A percentile compares a stretch with the other conserved stretches of the same genome.
phyloP scores from a whole-genome alignment of 208 protist genomes.

The Leishmania mexicana region DNA sequence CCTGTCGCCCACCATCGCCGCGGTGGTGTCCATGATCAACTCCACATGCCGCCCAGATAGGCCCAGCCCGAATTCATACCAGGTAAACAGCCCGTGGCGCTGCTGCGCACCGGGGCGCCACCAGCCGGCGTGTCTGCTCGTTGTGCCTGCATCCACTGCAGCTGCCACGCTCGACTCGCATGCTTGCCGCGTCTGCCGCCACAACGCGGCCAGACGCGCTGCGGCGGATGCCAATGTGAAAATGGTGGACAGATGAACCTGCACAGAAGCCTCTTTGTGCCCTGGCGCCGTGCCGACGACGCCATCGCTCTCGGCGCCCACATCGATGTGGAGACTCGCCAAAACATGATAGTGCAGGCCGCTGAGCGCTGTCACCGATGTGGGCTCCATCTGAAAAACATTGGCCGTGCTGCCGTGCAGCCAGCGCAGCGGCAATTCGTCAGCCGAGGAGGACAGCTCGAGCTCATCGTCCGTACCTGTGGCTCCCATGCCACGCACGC shows the following conservation, averaged over 20 bases:
- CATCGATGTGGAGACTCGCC: conserved; percentile 12
- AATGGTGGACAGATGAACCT: background rate
- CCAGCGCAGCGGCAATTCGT: background rate
- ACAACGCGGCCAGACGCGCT: background rate
- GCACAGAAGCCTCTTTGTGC: background rate
- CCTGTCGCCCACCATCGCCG: background rate
- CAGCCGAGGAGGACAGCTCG: background rate
- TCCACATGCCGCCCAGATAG: background rate
- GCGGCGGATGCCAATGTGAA: background rate
- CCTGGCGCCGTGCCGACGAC: background rate
- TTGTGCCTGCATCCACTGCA: background rate
- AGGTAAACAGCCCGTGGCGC: background rate
- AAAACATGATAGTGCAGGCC: conserved; percentile 26
- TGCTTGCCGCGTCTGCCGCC: background rate
- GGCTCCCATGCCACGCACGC: conserved; percentile 14
- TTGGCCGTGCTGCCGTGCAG: conserved; percentile 9
- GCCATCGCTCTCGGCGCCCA: background rate
- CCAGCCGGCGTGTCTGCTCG: background rate
- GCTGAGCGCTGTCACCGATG: conserved; percentile 8
- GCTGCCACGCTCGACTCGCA: background rate
- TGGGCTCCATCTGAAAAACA: conserved; percentile 25
- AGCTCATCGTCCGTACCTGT: conserved; percentile 1
- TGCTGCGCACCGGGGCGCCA: too few species aligned
- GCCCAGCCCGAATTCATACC: conserved; percentile 21
- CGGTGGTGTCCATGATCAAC: background rate